Base-by-base conservation (phyloP, 495 filamentous ascomycete species). In the Evernia prunastri region DNA sequence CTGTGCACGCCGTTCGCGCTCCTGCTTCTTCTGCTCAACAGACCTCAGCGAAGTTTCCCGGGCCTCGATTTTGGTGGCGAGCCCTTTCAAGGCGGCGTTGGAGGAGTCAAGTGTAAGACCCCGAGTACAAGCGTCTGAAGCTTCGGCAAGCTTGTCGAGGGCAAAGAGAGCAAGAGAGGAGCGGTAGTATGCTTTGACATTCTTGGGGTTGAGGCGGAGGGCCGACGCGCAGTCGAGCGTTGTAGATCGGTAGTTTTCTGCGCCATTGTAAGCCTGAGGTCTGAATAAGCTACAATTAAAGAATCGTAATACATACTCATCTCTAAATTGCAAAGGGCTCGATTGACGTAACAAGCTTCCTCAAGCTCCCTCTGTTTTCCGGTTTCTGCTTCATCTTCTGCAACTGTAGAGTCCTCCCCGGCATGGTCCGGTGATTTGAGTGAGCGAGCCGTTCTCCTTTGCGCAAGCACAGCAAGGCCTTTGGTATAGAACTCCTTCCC, bases 401-500 rank as follows among this genome's bases (percentile, higher is more conserved):
- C 66, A 8, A 57, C 51, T 10, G 61, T 63, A 23, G 63, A 61
- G 9, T 61, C 29, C 12, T 69, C 66, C 33, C 60, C 66, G 18
- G 11, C 54, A 12, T 25, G 33, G 17, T 79, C 72, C 33, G 77
- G 73, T 72, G 76, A 78, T 62, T 79, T 77, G 51, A 63, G 53
- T 49, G 66, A 58, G 27, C 70, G 70, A 59, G 89, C 83, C 66
- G 85, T 84, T 29, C 49, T 56, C 67, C 80, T 78, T 25, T 78
- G 78, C 23, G 79, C 76, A 29, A 96, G 73, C 1, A 91, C 82
- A 4, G 82, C 75, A 37, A 97, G 79, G 18, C 83, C 90, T 74
- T 96, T 96, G 11, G 83, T 84, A 70, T 98, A 98, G 76, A 90
- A 96, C 69, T 96, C 92, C 69, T 87, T 89, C 9, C 91, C 94